Percentiles rank a stretch among this genome's conserved stretches.
Evolutionary conservation across 306 rosid genomes (phyloP).

Genomic region (Glycine tomentella): DNA sequence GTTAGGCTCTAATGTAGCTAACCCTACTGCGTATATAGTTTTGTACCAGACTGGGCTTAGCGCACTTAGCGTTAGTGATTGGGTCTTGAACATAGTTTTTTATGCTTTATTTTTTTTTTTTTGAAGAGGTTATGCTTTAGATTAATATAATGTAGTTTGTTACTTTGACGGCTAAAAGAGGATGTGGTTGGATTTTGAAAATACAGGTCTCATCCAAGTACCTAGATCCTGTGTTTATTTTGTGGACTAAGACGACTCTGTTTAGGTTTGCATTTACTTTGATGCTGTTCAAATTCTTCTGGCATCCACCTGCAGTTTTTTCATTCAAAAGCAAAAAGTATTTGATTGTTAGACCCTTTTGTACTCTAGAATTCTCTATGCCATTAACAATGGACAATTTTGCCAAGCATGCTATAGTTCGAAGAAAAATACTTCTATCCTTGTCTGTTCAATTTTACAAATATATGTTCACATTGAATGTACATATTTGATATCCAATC

Average conservation of each 20-base stretch:
- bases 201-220: too few relatives aligned
- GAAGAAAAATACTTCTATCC: not conserved
- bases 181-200: too few relatives aligned
- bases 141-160: not conserved
- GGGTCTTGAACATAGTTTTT: not conserved
- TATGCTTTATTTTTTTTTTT: too few relatives aligned
- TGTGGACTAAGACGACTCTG: too few relatives aligned
- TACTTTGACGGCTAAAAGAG: too few relatives aligned
- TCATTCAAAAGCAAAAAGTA: not conserved
- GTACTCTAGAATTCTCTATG: not conserved
- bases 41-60: not conserved
- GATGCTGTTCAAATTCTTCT: too few relatives aligned
- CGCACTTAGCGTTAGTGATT: slow-evolving; percentile 4
- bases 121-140: too few relatives aligned
- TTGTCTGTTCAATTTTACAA: not conserved
- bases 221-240: too few relatives aligned
- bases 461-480: not conserved
- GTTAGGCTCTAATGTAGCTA: not conserved
- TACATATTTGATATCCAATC: not conserved
- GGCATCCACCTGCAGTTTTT: too few relatives aligned
- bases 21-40: too few relatives aligned
- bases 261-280: too few relatives aligned
- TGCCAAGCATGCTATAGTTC: not conserved
- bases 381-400: not conserved
- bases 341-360: not conserved